Base-by-base conservation (phyloP, 2,329 filamentous ascomycete genomes). In the Magnaporthiopsis rhizophila region DNA sequence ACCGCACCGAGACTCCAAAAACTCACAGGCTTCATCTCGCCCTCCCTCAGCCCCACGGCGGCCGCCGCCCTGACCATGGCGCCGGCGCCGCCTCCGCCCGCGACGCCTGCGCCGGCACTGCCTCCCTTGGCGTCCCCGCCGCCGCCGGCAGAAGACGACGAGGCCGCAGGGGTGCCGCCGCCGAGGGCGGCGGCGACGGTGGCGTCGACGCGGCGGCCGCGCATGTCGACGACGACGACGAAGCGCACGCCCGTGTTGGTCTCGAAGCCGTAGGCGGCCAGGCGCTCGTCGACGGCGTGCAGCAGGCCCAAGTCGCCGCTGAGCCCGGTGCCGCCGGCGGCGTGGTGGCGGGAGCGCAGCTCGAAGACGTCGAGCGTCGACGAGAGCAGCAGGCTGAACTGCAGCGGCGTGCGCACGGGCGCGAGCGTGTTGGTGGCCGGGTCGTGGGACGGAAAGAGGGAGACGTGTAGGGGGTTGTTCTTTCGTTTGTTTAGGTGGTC, bases 381-480 rank as follows among this genome's bases (percentile, higher is more conserved):
- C 69, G 92, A 95, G 67, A 98, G 86, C 61, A 97, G 85, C 71
- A 98, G 92, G 50, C 90, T 92, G 80, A 95, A 97, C 74, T 97
- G 92, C 13, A 98, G 85, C n/a, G 86, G 83, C 24, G 88, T 89
- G 71, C 89, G 87, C 68, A 89, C 79, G 50, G 85, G 84, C 30
- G 69, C 67, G 69, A 80, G 79, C 64, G 77, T 79, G 75, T 81
- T 79, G 69, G 81, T 82, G 63, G 81, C 69, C 61, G 83, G 78
- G 72, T 84, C 81, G 80, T 90, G 85, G 60, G 88, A 89, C 62
- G 92, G 90, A 77, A 97, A 97, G 74, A 96, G 86, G 66, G 91
- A 88, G 71, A 97, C 90, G 79, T 98, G 94, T 69, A 98, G 89
- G 65, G 94, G 95, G 74, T 97, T 97, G 80, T 98, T 96, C 93